Percentiles rank a stretch among this genome's conserved stretches.
phyloP scores from a whole-genome alignment of 2,329 filamentous ascomycete species.

The Epicoccum sorghinum region DNA sequence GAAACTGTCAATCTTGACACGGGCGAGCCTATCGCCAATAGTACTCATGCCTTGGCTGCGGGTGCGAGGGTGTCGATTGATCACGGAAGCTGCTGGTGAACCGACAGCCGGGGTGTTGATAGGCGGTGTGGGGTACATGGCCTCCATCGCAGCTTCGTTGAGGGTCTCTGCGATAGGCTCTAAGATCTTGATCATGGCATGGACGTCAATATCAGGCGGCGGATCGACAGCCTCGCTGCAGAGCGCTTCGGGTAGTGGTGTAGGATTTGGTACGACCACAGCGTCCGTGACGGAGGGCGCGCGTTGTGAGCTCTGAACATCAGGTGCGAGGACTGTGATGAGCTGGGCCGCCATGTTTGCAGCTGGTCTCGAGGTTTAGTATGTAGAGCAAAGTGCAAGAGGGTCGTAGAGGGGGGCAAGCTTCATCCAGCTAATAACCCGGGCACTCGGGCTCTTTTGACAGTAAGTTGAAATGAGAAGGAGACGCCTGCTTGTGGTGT shows the following conservation, averaged over 20 bases:
- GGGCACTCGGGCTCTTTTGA: constrained; percentile 1
- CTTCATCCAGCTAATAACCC: not conserved
- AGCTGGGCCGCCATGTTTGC: not conserved
- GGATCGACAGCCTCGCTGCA: constrained; percentile 19
- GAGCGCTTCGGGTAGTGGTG: constrained; percentile 30
- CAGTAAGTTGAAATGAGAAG: not conserved
- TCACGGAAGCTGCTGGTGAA: constrained; percentile 37
- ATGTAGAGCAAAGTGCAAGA: not conserved
- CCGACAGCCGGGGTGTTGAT: constrained; percentile 37
- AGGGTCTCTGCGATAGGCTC: constrained; percentile 37
- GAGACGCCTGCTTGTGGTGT: not conserved
- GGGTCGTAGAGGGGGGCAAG: not conserved
- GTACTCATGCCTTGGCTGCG: constrained; percentile 66
- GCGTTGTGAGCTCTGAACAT: constrained; percentile 28
- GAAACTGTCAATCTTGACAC: constrained; percentile 59
- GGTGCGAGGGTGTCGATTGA: constrained; percentile 11
- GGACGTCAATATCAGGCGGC: constrained; percentile 30
- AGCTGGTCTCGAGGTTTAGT: not conserved
- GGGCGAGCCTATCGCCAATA: constrained; percentile 84
- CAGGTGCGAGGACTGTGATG: constrained; percentile 21
- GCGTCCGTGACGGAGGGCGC: constrained; percentile 24
- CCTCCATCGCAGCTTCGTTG: constrained; percentile 39
- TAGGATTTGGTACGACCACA: constrained; percentile 33
- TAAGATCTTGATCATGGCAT: constrained; percentile 35
- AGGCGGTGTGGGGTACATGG: constrained; percentile 39